phyloP scores from a whole-genome alignment of 129 eudicot species.

The Centaurea solstitialis region DNA sequence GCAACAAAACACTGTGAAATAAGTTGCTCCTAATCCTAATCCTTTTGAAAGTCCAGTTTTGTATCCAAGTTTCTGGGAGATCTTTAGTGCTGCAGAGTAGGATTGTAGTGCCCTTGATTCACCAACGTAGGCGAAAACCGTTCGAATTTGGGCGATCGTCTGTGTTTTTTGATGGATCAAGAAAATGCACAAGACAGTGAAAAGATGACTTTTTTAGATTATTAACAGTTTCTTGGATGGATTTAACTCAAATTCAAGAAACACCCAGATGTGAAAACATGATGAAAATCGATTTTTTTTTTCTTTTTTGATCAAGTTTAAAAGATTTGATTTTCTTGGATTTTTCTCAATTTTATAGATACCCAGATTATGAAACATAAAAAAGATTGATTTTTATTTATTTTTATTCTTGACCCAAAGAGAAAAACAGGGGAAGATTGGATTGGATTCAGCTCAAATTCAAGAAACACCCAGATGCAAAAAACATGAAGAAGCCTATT shows the following conservation, averaged over 20 bases:
- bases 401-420: slow-evolving; percentile 3
- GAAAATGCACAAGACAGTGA: slow-evolving; percentile 7
- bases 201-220: not conserved
- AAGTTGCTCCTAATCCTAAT: slow-evolving; percentile 92
- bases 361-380: not conserved
- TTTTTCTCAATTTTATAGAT: not conserved
- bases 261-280: slow-evolving; percentile 9
- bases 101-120: slow-evolving; percentile 79
- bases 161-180: slow-evolving; percentile 43
- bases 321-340: not conserved
- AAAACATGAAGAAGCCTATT: not conserved
- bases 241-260: not conserved
- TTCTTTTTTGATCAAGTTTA: not conserved
- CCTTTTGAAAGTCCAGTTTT: slow-evolving; percentile 94
- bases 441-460: not conserved
- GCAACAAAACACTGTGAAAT: slow-evolving; percentile 90
- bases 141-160: slow-evolving; percentile 91
- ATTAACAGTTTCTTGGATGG: not conserved
- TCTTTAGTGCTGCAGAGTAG: slow-evolving; percentile 76
- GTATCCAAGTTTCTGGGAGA: slow-evolving; percentile 84
- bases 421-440: slow-evolving; percentile 1
- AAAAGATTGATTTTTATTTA: not conserved
- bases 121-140: slow-evolving; percentile 84
- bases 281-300: not conserved
- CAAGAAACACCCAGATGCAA: slow-evolving; percentile 1